phyloP scores from a whole-genome alignment of 1,284 basidiomycete genomes.

The Erythrobasidium hasegawianum region DNA sequence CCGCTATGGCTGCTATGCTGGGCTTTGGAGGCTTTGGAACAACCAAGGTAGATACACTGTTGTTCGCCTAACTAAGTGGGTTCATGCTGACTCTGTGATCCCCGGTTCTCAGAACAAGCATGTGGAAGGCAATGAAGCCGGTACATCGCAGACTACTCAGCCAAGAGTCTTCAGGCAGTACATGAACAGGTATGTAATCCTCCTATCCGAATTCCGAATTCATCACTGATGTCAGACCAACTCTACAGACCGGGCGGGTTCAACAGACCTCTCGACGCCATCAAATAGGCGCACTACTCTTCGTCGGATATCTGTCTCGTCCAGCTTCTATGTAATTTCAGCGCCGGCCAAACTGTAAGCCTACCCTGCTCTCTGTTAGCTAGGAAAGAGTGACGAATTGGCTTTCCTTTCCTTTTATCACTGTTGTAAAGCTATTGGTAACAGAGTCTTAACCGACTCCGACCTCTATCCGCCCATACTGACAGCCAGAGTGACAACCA shows the following conservation, averaged over 20 bases:
- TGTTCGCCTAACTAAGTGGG: no score
- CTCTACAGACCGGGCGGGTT: constrained; percentile 26
- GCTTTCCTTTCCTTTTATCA: no score
- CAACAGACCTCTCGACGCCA: constrained; percentile 27
- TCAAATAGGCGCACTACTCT: constrained; percentile 13
- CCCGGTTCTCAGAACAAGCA: constrained; percentile 35
- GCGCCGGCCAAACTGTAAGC: no score
- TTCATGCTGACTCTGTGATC: background rate
- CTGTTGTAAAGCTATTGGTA: no score
- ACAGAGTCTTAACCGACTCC: no score
- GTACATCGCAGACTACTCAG: constrained; percentile 25
- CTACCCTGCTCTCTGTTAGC: no score
- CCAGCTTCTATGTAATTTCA: no score
- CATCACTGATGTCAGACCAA: background rate
- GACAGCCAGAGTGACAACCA: no score
- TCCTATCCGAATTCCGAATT: background rate
- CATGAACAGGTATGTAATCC: constrained; percentile 36
- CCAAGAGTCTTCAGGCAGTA: constrained; percentile 36
- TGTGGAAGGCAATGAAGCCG: constrained; percentile 36
- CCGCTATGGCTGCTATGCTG: constrained; percentile 85
- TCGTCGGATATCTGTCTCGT: no score
- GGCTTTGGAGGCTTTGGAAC: constrained; percentile 81
- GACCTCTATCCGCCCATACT: no score
- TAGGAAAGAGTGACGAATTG: no score
- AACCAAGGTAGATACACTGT: constrained; percentile 68